Conservation (phyloP, 306 rosid genomes). For the Cucumis melo region DNA sequence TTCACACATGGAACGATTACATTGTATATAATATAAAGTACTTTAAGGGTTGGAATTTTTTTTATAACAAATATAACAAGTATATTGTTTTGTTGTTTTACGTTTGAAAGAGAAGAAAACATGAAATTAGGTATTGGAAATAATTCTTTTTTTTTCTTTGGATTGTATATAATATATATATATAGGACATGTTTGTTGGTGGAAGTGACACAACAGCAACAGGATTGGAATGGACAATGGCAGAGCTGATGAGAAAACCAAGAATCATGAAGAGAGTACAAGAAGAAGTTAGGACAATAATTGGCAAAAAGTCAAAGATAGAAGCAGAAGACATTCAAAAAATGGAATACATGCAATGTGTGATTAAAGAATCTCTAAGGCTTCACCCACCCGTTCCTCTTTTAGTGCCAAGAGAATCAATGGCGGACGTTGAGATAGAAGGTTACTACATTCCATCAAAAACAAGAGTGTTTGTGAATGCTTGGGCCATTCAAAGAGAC, state of each 20-base stretch:
- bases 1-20: too few species aligned
- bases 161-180: too few species aligned
- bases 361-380: conserved; percentile 27
- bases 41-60: too few species aligned
- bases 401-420: conserved; percentile 21
- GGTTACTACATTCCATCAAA: conserved; percentile 9
- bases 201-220: conserved; percentile 39
- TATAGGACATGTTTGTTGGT: conserved; percentile 28
- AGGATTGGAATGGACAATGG: conserved; percentile 33
- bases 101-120: too few species aligned
- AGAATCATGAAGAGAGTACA: conserved; percentile 19
- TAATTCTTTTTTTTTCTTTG: too few species aligned
- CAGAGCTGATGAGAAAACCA: conserved; percentile 33
- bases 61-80: too few species aligned
- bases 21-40: too few species aligned
- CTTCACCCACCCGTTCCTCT: conserved; percentile 29
- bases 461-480: conserved; percentile 12
- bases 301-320: conserved; percentile 7
- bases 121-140: too few species aligned
- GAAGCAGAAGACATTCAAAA: conserved; percentile 17
- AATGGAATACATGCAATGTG: conserved; percentile 33
- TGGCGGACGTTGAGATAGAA: neutral
- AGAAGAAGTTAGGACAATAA: conserved; percentile 14
- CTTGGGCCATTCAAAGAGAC: conserved; percentile 28
- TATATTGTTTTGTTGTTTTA: too few species aligned